Evolutionary conservation across 1,139 yeast species (phyloP), one percentile per base, ranked within the genome.

Genomic region (Candida sp.): DNA sequence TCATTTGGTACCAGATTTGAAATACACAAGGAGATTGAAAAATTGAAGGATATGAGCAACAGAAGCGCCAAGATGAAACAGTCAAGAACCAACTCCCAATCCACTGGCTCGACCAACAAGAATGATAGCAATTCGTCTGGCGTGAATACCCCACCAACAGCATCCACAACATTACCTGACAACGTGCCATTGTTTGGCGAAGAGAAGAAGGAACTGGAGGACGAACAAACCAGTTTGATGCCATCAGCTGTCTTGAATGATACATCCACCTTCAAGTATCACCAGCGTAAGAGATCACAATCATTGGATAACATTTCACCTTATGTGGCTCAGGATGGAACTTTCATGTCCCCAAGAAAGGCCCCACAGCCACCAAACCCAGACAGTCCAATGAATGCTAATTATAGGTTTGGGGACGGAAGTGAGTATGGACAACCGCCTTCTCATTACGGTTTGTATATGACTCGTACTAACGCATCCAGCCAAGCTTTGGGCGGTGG

Each of bases 1-100:
- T 90, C 97, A 3, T 94, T 94, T 73, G 99, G 99, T 25, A 93
- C 98, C 1, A 78, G 99, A 54, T 94, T 92, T 70, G 97, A 93
- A 68, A 83, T 96, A 42, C 86, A 86, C 67, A 91, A 91, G 65
- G 97, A 90, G 66, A 93, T 94, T 62, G 96, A 90, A 66, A 81
- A 84, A 43, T 78, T 93, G 58, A 76, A 77, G 54, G 67, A 72
- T 48, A 60, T 67, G 33, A 44, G 46, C 42, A 23, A 33, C n/a
- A 47, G 54, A 42, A 48, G 50, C 30, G 50, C 46, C 25, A 54
- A 55, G 42, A 49, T 63, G 27, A 49, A 49, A 32, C 48, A 43
- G 42, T 45, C 52, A 32, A 49, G 54, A 48, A 42, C 47, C 23
- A 50, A 44, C 32, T 48, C 55, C 4, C 54, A 33, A 44, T 47